Evolutionary conservation across 164 flowering plant genomes (phyloP), one percentile per base, ranked within the genome.

Genomic region (Platanus orientalis): DNA sequence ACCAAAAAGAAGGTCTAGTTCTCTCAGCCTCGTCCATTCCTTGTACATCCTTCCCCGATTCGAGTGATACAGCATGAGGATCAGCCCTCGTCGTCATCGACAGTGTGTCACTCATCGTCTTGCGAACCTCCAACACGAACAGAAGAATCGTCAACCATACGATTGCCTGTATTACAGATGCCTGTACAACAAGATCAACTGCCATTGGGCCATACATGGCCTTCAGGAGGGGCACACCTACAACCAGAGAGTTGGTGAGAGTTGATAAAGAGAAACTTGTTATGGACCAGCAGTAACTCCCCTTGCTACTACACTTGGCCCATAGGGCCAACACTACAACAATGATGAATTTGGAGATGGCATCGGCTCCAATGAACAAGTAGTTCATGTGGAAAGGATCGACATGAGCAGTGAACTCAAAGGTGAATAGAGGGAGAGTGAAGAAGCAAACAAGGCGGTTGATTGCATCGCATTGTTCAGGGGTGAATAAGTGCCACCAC

Each of bases 341-440:
- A 4, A 86, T 75, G 3, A 87, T 27, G 17, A 76, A 26, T 73
- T 87, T 89, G 1, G 91, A 81, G 7, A 87, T 67, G 1, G 71
- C 85, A 48, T 89, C 96, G 0, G 85, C 93, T 0, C 58, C 89
- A 7, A 89, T 65, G 66, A 85, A 81, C 17, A 19, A 53, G 40
- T 69, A 78, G 71, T 89, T 89, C 87, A 76, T 69, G 3, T 80
- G 27, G 67, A 79, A 89, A 14, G 89, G 96, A 56, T 89, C 77
- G 14, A 73, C 61, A 7, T 78, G 65, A 1, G 86, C 75, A 0
- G 81, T 68, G 81, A 89, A 89, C 45, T 84, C 78, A 52, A 89
- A 79, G 52, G 81, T 78, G 80, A 85, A 87, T 57, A 87, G 74
- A 16, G 96, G 93, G 27, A 87, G 75, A 7, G 87, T 89, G 76